Evolutionary conservation across 1,139 yeast genomes (phyloP), one percentile per base, ranked within the genome.

Genomic region (Saccharomyces pastorianus): DNA sequence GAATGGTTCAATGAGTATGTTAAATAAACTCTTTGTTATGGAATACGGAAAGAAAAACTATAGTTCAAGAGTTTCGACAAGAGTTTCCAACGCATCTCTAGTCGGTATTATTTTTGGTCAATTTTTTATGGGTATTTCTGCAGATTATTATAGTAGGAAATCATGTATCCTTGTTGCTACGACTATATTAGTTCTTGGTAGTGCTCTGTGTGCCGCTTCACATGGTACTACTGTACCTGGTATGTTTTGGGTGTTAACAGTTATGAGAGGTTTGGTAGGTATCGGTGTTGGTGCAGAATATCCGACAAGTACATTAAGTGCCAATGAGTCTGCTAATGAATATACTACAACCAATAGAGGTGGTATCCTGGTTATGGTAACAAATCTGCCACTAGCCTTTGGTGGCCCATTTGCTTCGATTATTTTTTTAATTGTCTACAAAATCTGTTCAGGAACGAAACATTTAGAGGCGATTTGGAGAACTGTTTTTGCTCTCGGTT

Each of bases 81-180:
- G 89, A 65, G 87, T 90, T 53, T 78, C 95, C 0, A 83, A 96
- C n/a, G 86, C 90, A 66, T 96, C 90, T 0, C 90, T 90, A 66
- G 96, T 80, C 11, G 97, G 97, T 63, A 89, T 91, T 2, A 95
- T 90, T 51, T 78, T 87, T n/a, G 97, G 97, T 47, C 91, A 84
- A 74, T 76, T 90, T 53, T 53, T 76, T 2, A 89, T 90, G 70
- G 97, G 96, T 50, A 83, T 82, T 64, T 73, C 87, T 51, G 80
- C 95, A 17, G 97, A 90, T 71, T 80, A 83, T 64, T 75, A 83
- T 61, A 85, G 90, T 11, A 82, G 97, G 72, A 88, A 85, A 65
- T 71, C 77, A 6, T 95, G 95, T 50, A 89, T 90, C 96, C 67
- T 90, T 60, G 69, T 78, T 49, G 88, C 96, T 47, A 87, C 90